Percentiles rank a stretch among this genome's conserved stretches.
phyloP scores from a whole-genome alignment of 225 moss, liverwort and hornwort genomes.

The Climacium dendroides region DNA sequence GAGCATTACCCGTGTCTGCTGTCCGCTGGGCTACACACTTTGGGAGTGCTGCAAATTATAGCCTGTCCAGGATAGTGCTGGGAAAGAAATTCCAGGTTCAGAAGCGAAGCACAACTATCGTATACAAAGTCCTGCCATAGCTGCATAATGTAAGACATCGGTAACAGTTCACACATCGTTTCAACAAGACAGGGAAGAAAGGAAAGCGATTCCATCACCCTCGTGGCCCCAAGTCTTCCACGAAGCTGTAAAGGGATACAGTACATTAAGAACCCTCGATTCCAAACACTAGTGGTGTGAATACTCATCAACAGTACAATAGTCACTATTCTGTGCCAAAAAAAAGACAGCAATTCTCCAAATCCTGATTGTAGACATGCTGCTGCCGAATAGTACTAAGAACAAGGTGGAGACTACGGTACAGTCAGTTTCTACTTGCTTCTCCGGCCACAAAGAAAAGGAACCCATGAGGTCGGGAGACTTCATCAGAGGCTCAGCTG shows the following conservation, averaged over 20 bases:
- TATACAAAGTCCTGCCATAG: background rate
- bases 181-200: background rate
- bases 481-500: background rate
- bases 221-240: background rate
- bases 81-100: background rate
- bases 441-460: background rate
- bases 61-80: background rate
- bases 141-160: background rate
- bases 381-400: background rate
- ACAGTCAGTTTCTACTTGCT: background rate
- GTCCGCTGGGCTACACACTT: background rate
- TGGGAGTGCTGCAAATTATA: background rate
- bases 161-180: background rate
- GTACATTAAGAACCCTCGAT: too few relatives aligned
- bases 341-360: background rate
- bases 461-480: background rate
- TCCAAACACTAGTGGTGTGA: background rate
- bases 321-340: background rate
- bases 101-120: background rate
- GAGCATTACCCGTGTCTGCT: background rate
- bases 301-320: background rate
- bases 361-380: background rate
- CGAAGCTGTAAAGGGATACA: background rate
- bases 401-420: background rate
- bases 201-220: background rate